These are phyloP conservation scores for Candida khao-thaluensis DNA, from an alignment of 805 yeast genomes.

Conservation along the genomic window DNA sequence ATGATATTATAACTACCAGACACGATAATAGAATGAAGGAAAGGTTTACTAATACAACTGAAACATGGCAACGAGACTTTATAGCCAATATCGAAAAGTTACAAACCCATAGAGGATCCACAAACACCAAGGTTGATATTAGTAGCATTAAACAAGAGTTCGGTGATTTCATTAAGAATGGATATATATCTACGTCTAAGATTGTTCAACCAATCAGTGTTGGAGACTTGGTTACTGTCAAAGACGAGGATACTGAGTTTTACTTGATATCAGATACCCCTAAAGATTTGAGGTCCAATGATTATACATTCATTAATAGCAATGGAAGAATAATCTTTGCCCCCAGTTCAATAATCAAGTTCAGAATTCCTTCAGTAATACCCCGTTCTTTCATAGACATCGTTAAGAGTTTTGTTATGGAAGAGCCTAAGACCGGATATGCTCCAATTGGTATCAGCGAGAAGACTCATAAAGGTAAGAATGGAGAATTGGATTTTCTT, in stretches of 20 bases:
- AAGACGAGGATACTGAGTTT: conserved; percentile 44
- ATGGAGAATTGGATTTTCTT: conserved; percentile 22
- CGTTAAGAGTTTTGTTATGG: conserved; percentile 23
- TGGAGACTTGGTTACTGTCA: conserved; percentile 65
- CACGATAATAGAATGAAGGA: conserved; percentile 20
- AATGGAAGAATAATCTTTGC: conserved; percentile 57
- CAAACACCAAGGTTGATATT: neutral
- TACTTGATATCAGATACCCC: conserved; percentile 60
- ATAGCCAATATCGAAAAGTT: neutral
- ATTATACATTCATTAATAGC: conserved; percentile 55
- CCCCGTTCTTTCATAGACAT: conserved; percentile 26
- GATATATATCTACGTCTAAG: conserved; percentile 18
- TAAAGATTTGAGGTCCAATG: conserved; percentile 43
- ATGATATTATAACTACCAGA: conserved; percentile 17
- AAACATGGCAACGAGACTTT: conserved; percentile 20
- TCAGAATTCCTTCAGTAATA: conserved; percentile 56
- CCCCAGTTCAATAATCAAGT: conserved; percentile 42
- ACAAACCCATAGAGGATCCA: neutral
- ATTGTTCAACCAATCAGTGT: conserved; percentile 31
- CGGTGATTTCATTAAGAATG: conserved; percentile 13
- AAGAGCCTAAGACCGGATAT: conserved; percentile 32
- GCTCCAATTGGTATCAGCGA: conserved; percentile 36
- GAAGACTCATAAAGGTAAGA: conserved; percentile 2
- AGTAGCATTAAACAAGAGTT: conserved; percentile 1
- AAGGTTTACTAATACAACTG: conserved; percentile 19